phyloP scores from a whole-genome alignment of 345 rosid species.

The Eucalyptus coolabah region DNA sequence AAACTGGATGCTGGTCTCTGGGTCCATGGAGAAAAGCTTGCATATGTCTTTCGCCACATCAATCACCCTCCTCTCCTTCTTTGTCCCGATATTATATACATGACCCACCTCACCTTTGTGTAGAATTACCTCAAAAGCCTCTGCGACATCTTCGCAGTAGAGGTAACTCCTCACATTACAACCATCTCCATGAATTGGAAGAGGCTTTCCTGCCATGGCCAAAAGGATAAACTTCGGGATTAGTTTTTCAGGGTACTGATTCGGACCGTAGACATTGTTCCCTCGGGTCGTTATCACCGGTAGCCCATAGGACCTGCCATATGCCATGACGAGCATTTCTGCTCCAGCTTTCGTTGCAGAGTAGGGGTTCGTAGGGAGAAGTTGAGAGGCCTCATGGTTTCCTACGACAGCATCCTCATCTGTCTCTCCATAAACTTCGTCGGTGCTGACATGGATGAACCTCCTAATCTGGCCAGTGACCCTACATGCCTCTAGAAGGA shows the following conservation, averaged over 20 bases:
- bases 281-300: constrained; percentile 69
- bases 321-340: constrained; percentile 73
- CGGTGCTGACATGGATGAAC: constrained; percentile 69
- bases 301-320: constrained; percentile 54
- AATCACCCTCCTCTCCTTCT: constrained; percentile 60
- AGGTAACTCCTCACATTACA: constrained; percentile 54
- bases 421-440: constrained; percentile 66
- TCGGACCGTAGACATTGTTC: constrained; percentile 62
- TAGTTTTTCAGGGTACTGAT: constrained; percentile 51
- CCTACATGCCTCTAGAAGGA: constrained; percentile 60
- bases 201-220: constrained; percentile 51
- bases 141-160: constrained; percentile 65
- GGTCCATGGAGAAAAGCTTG: constrained; percentile 38
- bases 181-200: constrained; percentile 66
- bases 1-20: constrained; percentile 40
- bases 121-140: constrained; percentile 56
- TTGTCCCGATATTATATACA: constrained; percentile 65
- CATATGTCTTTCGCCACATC: constrained; percentile 58
- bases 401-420: constrained; percentile 68
- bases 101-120: constrained; percentile 70
- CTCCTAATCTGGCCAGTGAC: constrained; percentile 51
- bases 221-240: constrained; percentile 58
- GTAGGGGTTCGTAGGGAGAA: constrained; percentile 59
- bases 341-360: constrained; percentile 72
- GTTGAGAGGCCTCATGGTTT: constrained; percentile 65